Evolutionary conservation across 768 basidiomycete species (phyloP), one percentile per base, ranked within the genome.

Genomic region (Sporobolomyces phaffii): DNA sequence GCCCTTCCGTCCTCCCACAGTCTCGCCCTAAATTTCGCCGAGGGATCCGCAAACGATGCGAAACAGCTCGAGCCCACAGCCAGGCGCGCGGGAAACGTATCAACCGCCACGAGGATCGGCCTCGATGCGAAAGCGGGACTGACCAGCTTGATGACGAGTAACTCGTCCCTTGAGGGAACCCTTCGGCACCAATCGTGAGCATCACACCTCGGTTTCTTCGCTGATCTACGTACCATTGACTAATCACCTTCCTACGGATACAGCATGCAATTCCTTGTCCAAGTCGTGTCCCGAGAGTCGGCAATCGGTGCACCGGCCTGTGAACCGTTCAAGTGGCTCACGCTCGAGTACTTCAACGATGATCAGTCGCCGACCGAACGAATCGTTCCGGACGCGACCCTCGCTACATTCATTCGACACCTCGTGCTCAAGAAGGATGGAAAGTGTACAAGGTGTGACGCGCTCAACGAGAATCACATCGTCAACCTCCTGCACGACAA

Each of bases 191-290:
- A 65, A 38, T 34, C 53, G 62, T 67, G 20, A 40, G 1, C 26
- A 26, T 34, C 18, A 8, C 3, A 22, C 33, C 15, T 13, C 2
- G 17, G 11, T 57, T 9, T 5, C n/a, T n/a, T 17, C 8, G 2
- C 26, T 17, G 9, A 17, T 38, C 38, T 9, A 9, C 38, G 38
- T n/a, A n/a, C n/a, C n/a, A n/a, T n/a, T n/a, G n/a, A n/a, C n/a
- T n/a, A n/a, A n/a, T n/a, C n/a, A n/a, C n/a, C n/a, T n/a, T n/a
- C n/a, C n/a, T n/a, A n/a, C n/a, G n/a, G n/a, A n/a, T n/a, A n/a
- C 60, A 68, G 66, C 7, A 66, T 73, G 64, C 72, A 69, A 34
- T 67, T 69, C 48, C 56, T 73, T 28, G 47, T 64, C 26, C 68
- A 73, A 29, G 57, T 49, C n/a, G n/a, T 57, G 2, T 31, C 36